Percentiles rank a stretch among this genome's conserved stretches.
These are phyloP conservation scores for Aquilaria agallochum DNA, from an alignment of 441 rosid species.

Conservation along the genomic window DNA sequence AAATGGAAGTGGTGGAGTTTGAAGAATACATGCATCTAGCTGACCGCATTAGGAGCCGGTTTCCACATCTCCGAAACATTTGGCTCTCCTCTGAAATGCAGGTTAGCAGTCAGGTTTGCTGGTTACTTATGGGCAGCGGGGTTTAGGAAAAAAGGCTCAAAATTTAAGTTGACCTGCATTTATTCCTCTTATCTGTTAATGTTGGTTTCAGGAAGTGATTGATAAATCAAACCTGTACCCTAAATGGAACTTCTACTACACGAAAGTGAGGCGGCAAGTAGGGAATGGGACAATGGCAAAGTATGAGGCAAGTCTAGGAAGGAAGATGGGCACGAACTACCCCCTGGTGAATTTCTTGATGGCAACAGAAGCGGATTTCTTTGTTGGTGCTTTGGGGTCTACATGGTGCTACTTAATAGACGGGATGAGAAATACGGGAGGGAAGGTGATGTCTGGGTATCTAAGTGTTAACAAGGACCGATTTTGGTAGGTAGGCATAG, in stretches of 20 bases:
- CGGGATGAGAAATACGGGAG: slow-evolving; percentile 95
- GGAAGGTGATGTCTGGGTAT: slow-evolving; percentile 93
- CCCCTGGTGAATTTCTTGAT: slow-evolving; percentile 92
- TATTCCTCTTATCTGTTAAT: neutral
- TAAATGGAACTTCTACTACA: slow-evolving; percentile 78
- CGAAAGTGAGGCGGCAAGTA: slow-evolving; percentile 70
- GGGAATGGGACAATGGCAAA: slow-evolving; percentile 77
- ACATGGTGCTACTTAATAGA: slow-evolving; percentile 97
- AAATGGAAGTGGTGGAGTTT: slow-evolving; percentile 78
- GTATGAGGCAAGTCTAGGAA: slow-evolving; percentile 87
- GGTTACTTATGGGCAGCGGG: neutral
- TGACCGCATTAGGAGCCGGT: slow-evolving; percentile 45
- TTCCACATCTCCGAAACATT: slow-evolving; percentile 64
- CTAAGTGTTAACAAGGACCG: slow-evolving; percentile 89
- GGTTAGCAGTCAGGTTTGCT: slow-evolving; percentile 22
- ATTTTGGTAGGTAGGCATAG: slow-evolving; percentile 56
- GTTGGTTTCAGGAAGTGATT: slow-evolving; percentile 52
- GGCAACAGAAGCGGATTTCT: slow-evolving; percentile 87
- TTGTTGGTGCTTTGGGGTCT: slow-evolving; percentile 91
- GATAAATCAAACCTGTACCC: slow-evolving; percentile 46
- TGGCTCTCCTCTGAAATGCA: slow-evolving; percentile 98
- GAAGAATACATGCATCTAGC: slow-evolving; percentile 75
- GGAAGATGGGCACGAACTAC: slow-evolving; percentile 86
- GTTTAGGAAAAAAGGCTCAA: neutral
- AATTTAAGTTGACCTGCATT: neutral